These are phyloP conservation scores for Licmophora abbreviata DNA, from an alignment of 108 stramenopile genomes.

Conservation along the genomic window DNA sequence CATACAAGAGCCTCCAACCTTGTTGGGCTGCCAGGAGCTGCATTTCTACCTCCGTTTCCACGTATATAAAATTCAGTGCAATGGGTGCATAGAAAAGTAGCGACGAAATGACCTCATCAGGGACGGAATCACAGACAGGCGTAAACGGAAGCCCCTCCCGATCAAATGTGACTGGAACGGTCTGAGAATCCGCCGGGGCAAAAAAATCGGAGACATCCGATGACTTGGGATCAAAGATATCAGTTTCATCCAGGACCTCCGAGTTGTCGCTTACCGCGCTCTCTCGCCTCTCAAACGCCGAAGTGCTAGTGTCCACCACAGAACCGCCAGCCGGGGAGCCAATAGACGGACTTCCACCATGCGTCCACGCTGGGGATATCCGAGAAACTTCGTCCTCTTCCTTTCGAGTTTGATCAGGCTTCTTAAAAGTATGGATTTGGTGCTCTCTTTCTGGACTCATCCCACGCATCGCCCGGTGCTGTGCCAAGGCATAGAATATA, in stretches of 20 bases:
- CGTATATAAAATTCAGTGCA: conserved; percentile 89
- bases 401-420: not conserved
- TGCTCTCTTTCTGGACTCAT: conserved; percentile 80
- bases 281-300: conserved; percentile 7
- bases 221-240: conserved; percentile 26
- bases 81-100: conserved; percentile 83
- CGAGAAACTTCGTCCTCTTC: conserved; percentile 4
- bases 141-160: conserved; percentile 21
- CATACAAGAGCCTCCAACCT: conserved; percentile 80
- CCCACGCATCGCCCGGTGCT: conserved; percentile 85
- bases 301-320: conserved; percentile 9
- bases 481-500: conserved; percentile 92
- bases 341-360: too few relatives aligned
- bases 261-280: conserved; percentile 9
- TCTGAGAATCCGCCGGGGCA: conserved; percentile 7
- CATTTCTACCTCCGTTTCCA: conserved; percentile 79
- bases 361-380: not conserved
- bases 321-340: too few relatives aligned
- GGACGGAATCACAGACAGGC: conserved; percentile 63
- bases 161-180: too few relatives aligned
- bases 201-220: conserved; percentile 23
- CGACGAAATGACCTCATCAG: conserved; percentile 48
- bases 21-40: conserved; percentile 87
- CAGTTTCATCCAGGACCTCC: conserved; percentile 33
- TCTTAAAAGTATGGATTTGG: conserved; percentile 48